Evolutionary conservation across 2,329 filamentous ascomycete genomes (phyloP).

Genomic region (Fusarium tjaetaba): DNA sequence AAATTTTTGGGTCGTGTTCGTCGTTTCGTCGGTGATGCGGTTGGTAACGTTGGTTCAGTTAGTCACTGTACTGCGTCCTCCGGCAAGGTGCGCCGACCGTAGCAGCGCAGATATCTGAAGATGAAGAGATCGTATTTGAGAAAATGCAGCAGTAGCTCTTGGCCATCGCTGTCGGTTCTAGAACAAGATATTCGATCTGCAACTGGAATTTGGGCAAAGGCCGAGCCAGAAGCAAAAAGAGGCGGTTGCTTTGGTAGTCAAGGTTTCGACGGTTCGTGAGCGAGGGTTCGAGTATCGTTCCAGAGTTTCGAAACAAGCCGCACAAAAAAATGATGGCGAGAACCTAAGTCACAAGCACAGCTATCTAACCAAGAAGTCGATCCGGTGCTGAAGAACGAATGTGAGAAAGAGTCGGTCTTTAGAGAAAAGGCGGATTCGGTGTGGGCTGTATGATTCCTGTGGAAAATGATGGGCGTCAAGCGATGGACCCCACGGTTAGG

Average conservation of each 20-base stretch:
- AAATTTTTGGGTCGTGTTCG: conserved; percentile 14
- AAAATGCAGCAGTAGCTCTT: conserved; percentile 33
- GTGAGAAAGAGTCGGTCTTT: conserved; percentile 26
- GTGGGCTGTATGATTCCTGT: conserved; percentile 23
- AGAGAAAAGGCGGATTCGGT: conserved; percentile 12
- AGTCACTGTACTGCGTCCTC: conserved; percentile 31
- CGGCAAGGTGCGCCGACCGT: conserved; percentile 26
- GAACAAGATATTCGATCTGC: conserved; percentile 24
- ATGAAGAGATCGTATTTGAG: conserved; percentile 15
- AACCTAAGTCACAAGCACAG: conserved; percentile 20
- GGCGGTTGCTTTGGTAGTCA: conserved; percentile 5
- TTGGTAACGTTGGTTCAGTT: conserved; percentile 31
- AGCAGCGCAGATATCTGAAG: conserved; percentile 28
- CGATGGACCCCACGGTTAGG: conserved; percentile 22
- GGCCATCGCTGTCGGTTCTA: conserved; percentile 41
- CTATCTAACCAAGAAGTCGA: conserved; percentile 26
- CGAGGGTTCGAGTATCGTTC: conserved; percentile 15
- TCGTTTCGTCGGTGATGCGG: conserved; percentile 25
- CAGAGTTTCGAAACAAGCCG: conserved; percentile 14
- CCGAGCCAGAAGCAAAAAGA: conserved; percentile 13
- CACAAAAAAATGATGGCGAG: conserved; percentile 16
- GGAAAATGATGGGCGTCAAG: conserved; percentile 28
- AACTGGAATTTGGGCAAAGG: conserved; percentile 19
- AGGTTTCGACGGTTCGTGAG: conserved; percentile 18
- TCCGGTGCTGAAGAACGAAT: conserved; percentile 21